Conservation (phyloP, 1,284 basidiomycete genomes). For the Ustilago tritici region DNA sequence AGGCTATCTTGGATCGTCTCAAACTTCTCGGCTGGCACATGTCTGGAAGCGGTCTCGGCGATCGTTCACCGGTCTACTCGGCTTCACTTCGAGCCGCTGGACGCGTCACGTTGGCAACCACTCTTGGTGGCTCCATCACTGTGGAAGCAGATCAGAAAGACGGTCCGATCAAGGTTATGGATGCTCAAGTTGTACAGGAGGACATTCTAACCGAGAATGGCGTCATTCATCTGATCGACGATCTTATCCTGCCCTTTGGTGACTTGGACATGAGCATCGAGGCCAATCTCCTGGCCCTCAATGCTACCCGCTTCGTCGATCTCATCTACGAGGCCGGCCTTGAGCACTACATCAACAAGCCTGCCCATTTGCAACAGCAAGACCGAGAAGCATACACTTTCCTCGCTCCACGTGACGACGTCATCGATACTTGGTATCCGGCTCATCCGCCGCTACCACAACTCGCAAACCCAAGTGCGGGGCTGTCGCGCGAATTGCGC, state of each 20-base stretch:
- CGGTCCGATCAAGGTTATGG: slow-evolving; percentile 35
- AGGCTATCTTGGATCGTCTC: slow-evolving; percentile 59
- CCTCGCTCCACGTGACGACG: slow-evolving; percentile 89
- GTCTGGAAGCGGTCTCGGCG: slow-evolving; percentile 58
- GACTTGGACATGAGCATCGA: slow-evolving; percentile 87
- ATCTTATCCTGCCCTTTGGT: slow-evolving; percentile 82
- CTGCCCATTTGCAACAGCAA: slow-evolving; percentile 34
- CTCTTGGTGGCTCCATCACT: slow-evolving; percentile 58
- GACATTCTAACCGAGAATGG: slow-evolving; percentile 69
- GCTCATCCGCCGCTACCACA: slow-evolving; percentile 10
- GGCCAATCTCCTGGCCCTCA: slow-evolving; percentile 88
- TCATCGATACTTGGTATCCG: slow-evolving; percentile 72
- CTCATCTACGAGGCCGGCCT: slow-evolving; percentile 78
- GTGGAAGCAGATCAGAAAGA: slow-evolving; percentile 33
- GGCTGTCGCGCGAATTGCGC: slow-evolving; percentile 9
- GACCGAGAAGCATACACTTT: slow-evolving; percentile 66
- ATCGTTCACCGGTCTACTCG: slow-evolving; percentile 59
- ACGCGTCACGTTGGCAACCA: slow-evolving; percentile 47
- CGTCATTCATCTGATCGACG: slow-evolving; percentile 88
- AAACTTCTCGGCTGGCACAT: slow-evolving; percentile 66
- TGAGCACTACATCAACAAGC: slow-evolving; percentile 72
- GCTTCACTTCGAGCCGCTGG: slow-evolving; percentile 22
- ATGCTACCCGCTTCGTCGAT: slow-evolving; percentile 90
- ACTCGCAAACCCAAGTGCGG: background rate
- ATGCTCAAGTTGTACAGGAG: slow-evolving; percentile 53